Base-by-base conservation (phyloP, 305 asterid genomes). In the Withania somnifera region DNA sequence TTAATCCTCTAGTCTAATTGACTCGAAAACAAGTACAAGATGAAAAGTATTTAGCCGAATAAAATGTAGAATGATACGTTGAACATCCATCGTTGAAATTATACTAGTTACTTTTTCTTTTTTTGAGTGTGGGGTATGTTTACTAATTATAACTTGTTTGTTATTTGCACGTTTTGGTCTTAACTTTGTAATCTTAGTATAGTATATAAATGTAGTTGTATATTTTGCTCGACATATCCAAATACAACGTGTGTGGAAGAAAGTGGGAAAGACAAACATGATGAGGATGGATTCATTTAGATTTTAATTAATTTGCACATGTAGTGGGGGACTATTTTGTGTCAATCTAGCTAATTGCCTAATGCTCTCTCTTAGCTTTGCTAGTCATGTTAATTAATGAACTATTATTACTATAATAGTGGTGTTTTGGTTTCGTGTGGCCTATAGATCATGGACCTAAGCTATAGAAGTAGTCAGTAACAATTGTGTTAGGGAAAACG, bases 111-210 rank as follows among this genome's bases (percentile, higher is more conserved):
- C 2, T 1, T 30, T 30, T 30, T 2, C 6, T 11, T 22, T 24
- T 58, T 22, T 11, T 1, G 3, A 34, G 17, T 10, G 30, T 6
- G 50, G 28, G 11, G 10, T 58, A 58, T 58, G 7, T 58, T 47
- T 40, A 67, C 42, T 8, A 17, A 51, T 28, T 47, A 2, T 26
- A 15, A 26, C 26, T 64, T 42, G 86, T 88, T 87, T 88, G 89
- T 88, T 88, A 84, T 78, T 88, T 87, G 88, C 92, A 89, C 89
- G 90, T 87, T 86, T 85, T 38, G 83, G 88, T 88, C 13, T 17
- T 66, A 68, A 78, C 60, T 79, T 63, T 86, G 79, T 85, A 78
- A 84, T 84, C 81, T 42, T 78, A 77, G 81, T 87, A 86, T 88
- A n/a, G 87, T 90, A 89, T 87, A 82, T 84, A 84, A n/a, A n/a